Evolutionary conservation across 495 filamentous ascomycete genomes (phyloP).

Genomic region (Hypoxylon perforatum): DNA sequence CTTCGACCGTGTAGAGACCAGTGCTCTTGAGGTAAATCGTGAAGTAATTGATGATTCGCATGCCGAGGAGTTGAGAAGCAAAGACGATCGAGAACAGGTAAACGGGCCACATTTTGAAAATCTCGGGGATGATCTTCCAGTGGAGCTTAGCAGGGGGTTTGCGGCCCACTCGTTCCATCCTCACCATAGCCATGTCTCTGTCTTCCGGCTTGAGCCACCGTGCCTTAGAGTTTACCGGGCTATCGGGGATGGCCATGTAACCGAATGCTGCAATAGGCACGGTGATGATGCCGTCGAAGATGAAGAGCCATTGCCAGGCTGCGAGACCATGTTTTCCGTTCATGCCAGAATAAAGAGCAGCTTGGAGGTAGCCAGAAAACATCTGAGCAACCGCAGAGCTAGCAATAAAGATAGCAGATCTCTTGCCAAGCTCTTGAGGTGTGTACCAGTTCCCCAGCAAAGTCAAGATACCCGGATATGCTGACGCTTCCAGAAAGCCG

Average conservation of each 20-base stretch:
- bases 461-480: conserved; percentile 47
- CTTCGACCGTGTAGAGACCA: conserved; percentile 32
- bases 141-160: conserved; percentile 31
- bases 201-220: conserved; percentile 28
- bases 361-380: conserved; percentile 65
- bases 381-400: conserved; percentile 48
- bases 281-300: conserved; percentile 52
- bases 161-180: conserved; percentile 16
- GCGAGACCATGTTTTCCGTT: conserved; percentile 58
- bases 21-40: conserved; percentile 45
- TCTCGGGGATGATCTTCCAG: conserved; percentile 15
- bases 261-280: conserved; percentile 47
- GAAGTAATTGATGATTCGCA: conserved; percentile 41
- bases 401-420: conserved; percentile 49
- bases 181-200: conserved; percentile 21
- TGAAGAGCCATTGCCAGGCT: conserved; percentile 61
- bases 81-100: conserved; percentile 36
- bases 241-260: conserved; percentile 25
- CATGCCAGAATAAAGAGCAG: conserved; percentile 58
- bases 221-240: conserved; percentile 1
- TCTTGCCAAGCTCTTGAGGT: conserved; percentile 49
- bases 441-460: conserved; percentile 54
- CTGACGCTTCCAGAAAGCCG: conserved; percentile 49
- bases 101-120: conserved; percentile 32
- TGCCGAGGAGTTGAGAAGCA: conserved; percentile 35